Evolutionary conservation across 2,329 filamentous ascomycete species (phyloP).

Genomic region (Knufia petricola): DNA sequence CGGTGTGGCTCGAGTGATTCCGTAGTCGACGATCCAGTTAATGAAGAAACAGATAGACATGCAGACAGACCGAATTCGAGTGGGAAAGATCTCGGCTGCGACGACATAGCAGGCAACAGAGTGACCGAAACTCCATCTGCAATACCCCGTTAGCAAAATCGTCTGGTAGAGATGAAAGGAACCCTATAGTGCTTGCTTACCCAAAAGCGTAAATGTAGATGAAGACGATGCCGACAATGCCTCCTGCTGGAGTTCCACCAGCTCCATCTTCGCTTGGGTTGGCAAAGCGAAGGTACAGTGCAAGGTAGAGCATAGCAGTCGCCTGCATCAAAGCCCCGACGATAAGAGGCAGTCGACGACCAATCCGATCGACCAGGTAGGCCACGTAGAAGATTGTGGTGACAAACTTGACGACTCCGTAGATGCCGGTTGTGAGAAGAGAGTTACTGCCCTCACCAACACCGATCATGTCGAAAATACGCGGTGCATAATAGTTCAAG

Average conservation of each 20-base stretch:
- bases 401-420: conserved; percentile 16
- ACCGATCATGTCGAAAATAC: too few relatives aligned
- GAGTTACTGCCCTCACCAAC: conserved; percentile 11
- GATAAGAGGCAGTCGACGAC: conserved; percentile 43
- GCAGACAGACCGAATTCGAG: conserved; percentile 61
- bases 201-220: conserved; percentile 61
- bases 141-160: too few relatives aligned
- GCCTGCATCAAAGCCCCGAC: conserved; percentile 52
- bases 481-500: too few relatives aligned
- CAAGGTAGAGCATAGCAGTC: conserved; percentile 54
- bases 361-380: conserved; percentile 18
- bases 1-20: conserved; percentile 64
- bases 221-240: conserved; percentile 59
- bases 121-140: conserved; percentile 61
- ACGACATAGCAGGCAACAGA: conserved; percentile 71
- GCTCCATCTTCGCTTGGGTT: conserved; percentile 45
- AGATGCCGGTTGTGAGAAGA: conserved; percentile 16
- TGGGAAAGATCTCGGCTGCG: conserved; percentile 67
- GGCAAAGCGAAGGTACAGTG: conserved; percentile 52
- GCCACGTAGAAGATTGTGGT: conserved; percentile 13
- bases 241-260: conserved; percentile 44
- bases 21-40: conserved; percentile 71
- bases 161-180: too few relatives aligned
- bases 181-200: too few relatives aligned
- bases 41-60: conserved; percentile 67